Evolutionary conservation across 495 filamentous ascomycete species (phyloP).

Genomic region (Podospora appendiculata): DNA sequence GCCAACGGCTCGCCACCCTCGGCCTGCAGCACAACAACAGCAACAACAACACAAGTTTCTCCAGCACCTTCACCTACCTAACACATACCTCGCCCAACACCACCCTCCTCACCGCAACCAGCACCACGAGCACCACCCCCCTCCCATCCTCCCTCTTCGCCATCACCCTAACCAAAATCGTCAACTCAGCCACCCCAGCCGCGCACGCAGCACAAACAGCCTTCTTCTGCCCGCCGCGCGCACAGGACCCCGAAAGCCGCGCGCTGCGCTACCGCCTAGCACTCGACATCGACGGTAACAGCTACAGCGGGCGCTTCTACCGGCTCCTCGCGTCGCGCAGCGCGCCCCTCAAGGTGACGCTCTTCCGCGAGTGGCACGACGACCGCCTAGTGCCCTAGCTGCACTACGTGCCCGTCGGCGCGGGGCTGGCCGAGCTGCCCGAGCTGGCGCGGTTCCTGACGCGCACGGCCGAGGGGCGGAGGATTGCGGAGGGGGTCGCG

Average conservation of each 20-base stretch:
- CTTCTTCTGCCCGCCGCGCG: constrained; percentile 14
- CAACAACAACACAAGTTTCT: background rate
- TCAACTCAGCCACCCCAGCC: background rate
- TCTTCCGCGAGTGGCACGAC: constrained; percentile 52
- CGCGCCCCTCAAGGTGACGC: constrained; percentile 38
- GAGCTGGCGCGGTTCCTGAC: constrained; percentile 33
- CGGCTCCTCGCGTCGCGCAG: constrained; percentile 37
- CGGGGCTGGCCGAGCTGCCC: constrained; percentile 8
- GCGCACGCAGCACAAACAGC: constrained; percentile 1
- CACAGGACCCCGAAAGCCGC: constrained; percentile 6
- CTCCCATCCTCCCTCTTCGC: background rate
- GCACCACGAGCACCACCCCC: background rate
- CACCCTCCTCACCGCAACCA: background rate
- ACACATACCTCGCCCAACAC: background rate
- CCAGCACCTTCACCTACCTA: background rate
- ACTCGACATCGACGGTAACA: constrained; percentile 52
- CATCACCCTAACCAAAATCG: constrained; percentile 4
- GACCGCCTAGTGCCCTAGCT: constrained; percentile 46
- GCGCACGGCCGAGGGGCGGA: constrained; percentile 1
- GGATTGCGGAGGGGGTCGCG: background rate
- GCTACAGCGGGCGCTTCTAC: constrained; percentile 44
- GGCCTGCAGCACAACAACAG: constrained; percentile 40
- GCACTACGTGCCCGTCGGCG: constrained; percentile 18
- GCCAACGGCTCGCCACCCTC: constrained; percentile 64
- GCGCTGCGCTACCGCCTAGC: constrained; percentile 21